These are phyloP conservation scores for Periconia sp. DNA, from an alignment of 2,329 filamentous ascomycete genomes.

Conservation along the genomic window DNA sequence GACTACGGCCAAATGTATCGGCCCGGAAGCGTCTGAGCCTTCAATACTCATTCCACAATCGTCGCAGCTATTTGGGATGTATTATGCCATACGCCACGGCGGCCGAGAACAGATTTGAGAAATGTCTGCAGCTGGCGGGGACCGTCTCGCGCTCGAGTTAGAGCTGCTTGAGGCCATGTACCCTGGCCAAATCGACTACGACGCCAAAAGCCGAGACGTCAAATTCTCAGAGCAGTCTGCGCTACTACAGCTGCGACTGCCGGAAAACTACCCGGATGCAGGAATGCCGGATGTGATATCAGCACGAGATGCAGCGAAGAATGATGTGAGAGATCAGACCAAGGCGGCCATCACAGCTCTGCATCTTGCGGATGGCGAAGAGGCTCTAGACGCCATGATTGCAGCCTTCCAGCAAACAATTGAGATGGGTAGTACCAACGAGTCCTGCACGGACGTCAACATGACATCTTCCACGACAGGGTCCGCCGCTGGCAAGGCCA, in stretches of 20 bases:
- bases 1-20: no score
- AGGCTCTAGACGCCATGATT: slow-evolving; percentile 51
- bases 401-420: slow-evolving; percentile 44
- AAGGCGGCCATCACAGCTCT: slow-evolving; percentile 34
- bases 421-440: slow-evolving; percentile 6
- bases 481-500: slow-evolving; percentile 5
- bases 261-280: slow-evolving; percentile 45
- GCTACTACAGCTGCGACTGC: slow-evolving; percentile 46
- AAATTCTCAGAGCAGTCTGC: slow-evolving; percentile 38
- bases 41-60: no score
- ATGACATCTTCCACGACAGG: background rate
- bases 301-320: slow-evolving; percentile 41
- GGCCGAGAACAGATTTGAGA: no score
- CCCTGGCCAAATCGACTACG: slow-evolving; percentile 47
- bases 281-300: slow-evolving; percentile 47
- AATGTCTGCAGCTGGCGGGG: no score
- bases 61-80: no score
- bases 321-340: slow-evolving; percentile 44
- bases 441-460: no score
- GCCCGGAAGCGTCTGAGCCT: no score
- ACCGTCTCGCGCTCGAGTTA: slow-evolving; percentile 38
- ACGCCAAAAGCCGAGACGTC: slow-evolving; percentile 43
- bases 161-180: slow-evolving; percentile 54
- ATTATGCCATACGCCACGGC: no score
- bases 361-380: slow-evolving; percentile 45